Conservation (phyloP, 257 asterid genomes). For the Primulina tabacum region DNA sequence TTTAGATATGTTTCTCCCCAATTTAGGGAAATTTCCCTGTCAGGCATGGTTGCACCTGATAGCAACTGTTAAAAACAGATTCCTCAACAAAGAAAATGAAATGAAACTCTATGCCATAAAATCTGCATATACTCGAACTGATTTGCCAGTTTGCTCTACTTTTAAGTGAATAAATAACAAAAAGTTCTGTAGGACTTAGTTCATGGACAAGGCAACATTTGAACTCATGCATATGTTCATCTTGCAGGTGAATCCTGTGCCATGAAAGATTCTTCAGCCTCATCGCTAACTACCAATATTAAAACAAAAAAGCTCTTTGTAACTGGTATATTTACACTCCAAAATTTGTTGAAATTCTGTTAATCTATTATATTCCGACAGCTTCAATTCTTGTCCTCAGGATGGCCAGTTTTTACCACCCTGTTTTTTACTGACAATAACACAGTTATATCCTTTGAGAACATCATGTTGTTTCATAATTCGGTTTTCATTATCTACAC, state of each 20-base stretch:
- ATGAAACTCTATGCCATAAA: too few relatives aligned
- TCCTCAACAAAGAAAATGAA: background rate
- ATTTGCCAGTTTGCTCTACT: too few relatives aligned
- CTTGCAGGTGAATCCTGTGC: conserved; percentile 39
- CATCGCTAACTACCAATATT: conserved; percentile 40
- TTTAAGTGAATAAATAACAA: too few relatives aligned
- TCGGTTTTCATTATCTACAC: background rate
- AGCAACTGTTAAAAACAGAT: background rate
- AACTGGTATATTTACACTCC: conserved; percentile 56
- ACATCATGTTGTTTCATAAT: background rate
- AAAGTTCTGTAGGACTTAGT: background rate
- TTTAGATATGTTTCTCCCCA: background rate
- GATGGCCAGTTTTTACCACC: background rate
- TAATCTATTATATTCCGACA: background rate
- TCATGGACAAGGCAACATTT: background rate
- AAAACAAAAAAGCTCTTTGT: conserved; percentile 89
- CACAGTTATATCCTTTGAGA: background rate
- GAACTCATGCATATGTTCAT: conserved; percentile 15
- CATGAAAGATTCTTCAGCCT: conserved; percentile 37
- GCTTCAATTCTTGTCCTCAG: background rate
- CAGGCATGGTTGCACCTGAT: too few relatives aligned
- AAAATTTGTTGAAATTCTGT: background rate
- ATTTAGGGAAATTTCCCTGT: background rate
- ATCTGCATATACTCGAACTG: too few relatives aligned
- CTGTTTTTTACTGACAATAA: background rate